Conservation (phyloP, 140 eudicot genomes). For the Oenanthe javanica region DNA sequence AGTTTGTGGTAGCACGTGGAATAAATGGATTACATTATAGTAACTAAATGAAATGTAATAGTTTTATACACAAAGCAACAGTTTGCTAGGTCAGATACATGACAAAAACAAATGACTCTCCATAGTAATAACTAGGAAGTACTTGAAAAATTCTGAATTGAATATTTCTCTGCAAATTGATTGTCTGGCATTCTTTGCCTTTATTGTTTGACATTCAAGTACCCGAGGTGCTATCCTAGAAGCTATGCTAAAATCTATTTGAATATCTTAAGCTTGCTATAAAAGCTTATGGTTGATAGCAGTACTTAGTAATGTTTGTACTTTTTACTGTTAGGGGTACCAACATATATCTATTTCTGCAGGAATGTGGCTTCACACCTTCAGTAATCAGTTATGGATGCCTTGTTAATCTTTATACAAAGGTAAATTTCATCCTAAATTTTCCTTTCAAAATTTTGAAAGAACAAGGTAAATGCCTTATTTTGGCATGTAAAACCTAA, state of each 20-base stretch:
- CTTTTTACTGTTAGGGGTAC: not conserved
- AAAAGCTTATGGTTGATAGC: not conserved
- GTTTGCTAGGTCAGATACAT: not conserved
- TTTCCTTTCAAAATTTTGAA: not conserved
- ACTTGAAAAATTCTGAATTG: not conserved
- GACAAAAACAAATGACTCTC: not conserved
- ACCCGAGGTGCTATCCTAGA: not conserved
- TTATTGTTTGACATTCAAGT: not conserved
- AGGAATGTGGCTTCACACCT: constrained; percentile 91
- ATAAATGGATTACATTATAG: not conserved
- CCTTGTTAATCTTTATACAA: constrained; percentile 75
- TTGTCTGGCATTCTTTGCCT: not conserved
- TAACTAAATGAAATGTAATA: not conserved
- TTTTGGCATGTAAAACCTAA: not conserved
- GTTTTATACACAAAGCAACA: not conserved
- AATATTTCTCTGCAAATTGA: not conserved
- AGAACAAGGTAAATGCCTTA: not conserved
- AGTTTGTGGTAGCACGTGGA: not conserved
- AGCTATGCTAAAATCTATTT: not conserved
- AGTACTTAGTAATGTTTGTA: not conserved
- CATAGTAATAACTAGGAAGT: not conserved
- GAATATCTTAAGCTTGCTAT: not conserved
- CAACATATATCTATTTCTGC: constrained; percentile 14
- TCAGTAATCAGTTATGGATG: constrained; percentile 75
- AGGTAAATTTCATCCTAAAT: constrained; percentile 39